These are phyloP conservation scores for Camellia japonica DNA, from an alignment of 148 eudicot genomes.

Conservation along the genomic window DNA sequence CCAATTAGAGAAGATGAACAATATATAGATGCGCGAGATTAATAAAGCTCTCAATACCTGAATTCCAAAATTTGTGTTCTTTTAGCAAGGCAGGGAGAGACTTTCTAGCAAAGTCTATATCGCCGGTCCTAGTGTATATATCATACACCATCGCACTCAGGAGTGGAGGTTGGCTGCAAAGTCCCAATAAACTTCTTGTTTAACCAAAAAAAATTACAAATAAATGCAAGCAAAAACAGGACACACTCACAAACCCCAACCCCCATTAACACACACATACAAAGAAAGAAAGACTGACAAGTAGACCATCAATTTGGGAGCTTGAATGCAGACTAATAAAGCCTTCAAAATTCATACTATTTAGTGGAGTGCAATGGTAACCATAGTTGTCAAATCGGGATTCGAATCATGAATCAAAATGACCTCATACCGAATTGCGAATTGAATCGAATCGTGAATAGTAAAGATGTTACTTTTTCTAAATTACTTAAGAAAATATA, in stretches of 20 bases:
- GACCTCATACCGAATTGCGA: too few species aligned
- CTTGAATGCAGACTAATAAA: neutral
- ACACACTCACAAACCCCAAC: too few species aligned
- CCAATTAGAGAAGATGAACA: neutral
- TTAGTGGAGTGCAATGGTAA: neutral
- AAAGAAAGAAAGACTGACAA: neutral
- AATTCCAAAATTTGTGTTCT: constrained; percentile 79
- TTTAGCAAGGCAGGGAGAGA: constrained; percentile 71
- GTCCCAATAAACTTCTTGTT: constrained; percentile 4
- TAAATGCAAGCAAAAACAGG: neutral
- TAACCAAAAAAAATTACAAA: neutral
- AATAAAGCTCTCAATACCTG: constrained; percentile 43
- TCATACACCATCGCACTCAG: constrained; percentile 81
- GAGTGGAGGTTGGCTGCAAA: constrained; percentile 84
- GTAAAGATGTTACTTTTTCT: too few species aligned
- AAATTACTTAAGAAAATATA: too few species aligned
- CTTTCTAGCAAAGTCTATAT: constrained; percentile 47
- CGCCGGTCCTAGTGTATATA: constrained; percentile 59
- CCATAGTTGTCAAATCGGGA: neutral
- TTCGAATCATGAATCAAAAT: too few species aligned
- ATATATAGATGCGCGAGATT: neutral
- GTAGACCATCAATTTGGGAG: neutral
- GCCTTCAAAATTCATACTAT: neutral
- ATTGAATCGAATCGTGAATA: too few species aligned
- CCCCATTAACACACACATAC: neutral